Conservation (phyloP, 2,329 filamentous ascomycete genomes). For the Talaromyces sp. region DNA sequence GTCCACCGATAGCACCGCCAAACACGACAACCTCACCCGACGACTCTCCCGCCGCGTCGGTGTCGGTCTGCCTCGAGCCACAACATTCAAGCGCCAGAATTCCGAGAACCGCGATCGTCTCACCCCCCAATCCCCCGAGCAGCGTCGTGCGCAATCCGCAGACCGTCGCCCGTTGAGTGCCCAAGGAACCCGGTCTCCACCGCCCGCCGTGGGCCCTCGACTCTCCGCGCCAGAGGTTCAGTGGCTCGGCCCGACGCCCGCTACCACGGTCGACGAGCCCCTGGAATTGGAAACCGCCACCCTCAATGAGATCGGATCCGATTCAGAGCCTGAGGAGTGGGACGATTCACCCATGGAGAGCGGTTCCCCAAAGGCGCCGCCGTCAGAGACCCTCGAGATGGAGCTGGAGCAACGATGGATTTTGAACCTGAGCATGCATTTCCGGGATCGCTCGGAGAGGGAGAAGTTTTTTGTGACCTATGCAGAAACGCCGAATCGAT, state of each 20-base stretch:
- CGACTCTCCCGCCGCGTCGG: conserved; percentile 60
- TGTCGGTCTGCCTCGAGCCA: conserved; percentile 72
- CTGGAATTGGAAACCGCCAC: conserved; percentile 1
- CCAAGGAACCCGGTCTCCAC: conserved; percentile 49
- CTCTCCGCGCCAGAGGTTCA: conserved; percentile 47
- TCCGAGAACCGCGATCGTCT: conserved; percentile 78
- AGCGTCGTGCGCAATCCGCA: conserved; percentile 68
- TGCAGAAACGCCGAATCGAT: conserved; percentile 74
- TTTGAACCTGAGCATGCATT: conserved; percentile 97
- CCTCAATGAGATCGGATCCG: conserved; percentile 17
- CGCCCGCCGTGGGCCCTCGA: conserved; percentile 41
- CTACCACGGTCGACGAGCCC: conserved; percentile 37
- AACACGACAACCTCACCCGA: conserved; percentile 37
- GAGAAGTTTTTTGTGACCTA: conserved; percentile 99
- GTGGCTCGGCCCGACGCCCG: conserved; percentile 36
- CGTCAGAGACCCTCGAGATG: conserved; percentile 60
- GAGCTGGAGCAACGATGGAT: conserved; percentile 93
- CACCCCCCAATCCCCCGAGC: conserved; percentile 64
- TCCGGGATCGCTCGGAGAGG: conserved; percentile 84
- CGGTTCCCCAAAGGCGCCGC: conserved; percentile 22
- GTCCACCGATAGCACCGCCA: conserved; percentile 18
- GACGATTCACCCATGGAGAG: conserved; percentile 24
- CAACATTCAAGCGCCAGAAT: conserved; percentile 80
- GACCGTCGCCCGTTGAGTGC: conserved; percentile 49
- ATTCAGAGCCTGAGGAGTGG: conserved; percentile 31